Base-by-base conservation (phyloP, 768 basidiomycete genomes). In the Boletus pseudo-olivaceus region DNA sequence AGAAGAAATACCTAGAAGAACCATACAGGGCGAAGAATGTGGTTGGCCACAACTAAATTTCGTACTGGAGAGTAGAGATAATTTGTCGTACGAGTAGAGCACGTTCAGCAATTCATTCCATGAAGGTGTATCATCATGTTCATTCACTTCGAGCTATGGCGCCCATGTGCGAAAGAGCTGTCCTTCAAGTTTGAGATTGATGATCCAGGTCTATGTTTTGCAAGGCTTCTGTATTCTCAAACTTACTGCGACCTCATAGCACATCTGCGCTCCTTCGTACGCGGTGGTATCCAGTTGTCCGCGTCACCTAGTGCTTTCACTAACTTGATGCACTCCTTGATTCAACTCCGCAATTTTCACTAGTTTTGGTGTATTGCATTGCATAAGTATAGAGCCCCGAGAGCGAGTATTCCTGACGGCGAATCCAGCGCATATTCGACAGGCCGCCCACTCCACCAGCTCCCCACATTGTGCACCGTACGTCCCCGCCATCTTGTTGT, bases 31-130 rank as follows among this genome's bases (percentile, higher is more conserved):
- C 55, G 5, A 47, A 73, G 53, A 57, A 55, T 1, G 67, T 82
- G 15, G 61, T 78, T n/a, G 81, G 83, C 11, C 79, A 82, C 62
- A 41, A 40, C 15, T 75, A 57, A 71, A 37, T 17, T 27, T 17
- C 15, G 10, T 20, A 11, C 14, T 23, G n/a, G 11, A 7, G 12
- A 47, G 10, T 11, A 12, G 12, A 14, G 9, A n/a, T n/a, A 1
- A 23, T n/a, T n/a, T 20, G 49, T 32, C 17, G 53, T 32, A 43
- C 14, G 29, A 37, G 19, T 55, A 55, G 12, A 30, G 12, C 14
- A 44, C 0, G 30, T 9, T n/a, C n/a, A 37, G 7, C 7, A 15
- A 39, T 27, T 5, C 26, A 43, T 15, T 23, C 7, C n/a, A n/a
- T n/a, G n/a, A n/a, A n/a, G n/a, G n/a, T n/a, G n/a, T n/a, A n/a